phyloP scores from a whole-genome alignment of 352 stramenopile species.

The Poterioochromonas sp. region DNA sequence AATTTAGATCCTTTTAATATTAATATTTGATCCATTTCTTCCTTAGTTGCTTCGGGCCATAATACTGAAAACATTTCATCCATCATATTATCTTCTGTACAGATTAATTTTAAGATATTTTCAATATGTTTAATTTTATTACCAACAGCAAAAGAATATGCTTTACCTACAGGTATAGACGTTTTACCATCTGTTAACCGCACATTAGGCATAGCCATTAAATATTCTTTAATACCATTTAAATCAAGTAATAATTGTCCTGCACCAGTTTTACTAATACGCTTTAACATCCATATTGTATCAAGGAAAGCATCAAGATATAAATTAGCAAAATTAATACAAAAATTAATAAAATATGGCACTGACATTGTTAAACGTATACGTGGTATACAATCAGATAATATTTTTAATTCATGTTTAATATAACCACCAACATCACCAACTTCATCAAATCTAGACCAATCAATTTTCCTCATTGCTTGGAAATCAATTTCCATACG shows the following conservation, averaged over 20 bases:
- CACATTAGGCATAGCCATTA: constrained; percentile 8
- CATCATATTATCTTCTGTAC: neutral
- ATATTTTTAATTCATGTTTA: neutral
- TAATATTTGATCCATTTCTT: neutral
- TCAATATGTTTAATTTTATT: neutral
- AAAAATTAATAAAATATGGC: neutral
- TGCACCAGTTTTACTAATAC: neutral
- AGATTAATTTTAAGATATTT: constrained; percentile 8
- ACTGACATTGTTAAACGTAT: neutral
- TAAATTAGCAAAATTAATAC: neutral
- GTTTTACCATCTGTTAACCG: neutral
- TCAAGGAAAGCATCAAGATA: constrained; percentile 12
- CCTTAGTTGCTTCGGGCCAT: neutral
- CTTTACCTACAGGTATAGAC: neutral
- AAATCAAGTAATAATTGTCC: constrained; percentile 15
- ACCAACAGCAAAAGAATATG: neutral
- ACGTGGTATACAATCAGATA: constrained; percentile 26
- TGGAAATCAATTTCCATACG: neutral
- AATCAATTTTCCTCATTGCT: neutral
- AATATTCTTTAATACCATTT: constrained; percentile 7
- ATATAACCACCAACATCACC: neutral
- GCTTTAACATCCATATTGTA: neutral
- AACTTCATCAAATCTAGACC: neutral
- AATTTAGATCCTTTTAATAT: constrained; percentile 2
- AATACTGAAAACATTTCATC: constrained; percentile 10